Percentiles rank a stretch among this genome's conserved stretches.
Evolutionary conservation across 2,329 filamentous ascomycete genomes (phyloP).

Genomic region (Periconia sp.): DNA sequence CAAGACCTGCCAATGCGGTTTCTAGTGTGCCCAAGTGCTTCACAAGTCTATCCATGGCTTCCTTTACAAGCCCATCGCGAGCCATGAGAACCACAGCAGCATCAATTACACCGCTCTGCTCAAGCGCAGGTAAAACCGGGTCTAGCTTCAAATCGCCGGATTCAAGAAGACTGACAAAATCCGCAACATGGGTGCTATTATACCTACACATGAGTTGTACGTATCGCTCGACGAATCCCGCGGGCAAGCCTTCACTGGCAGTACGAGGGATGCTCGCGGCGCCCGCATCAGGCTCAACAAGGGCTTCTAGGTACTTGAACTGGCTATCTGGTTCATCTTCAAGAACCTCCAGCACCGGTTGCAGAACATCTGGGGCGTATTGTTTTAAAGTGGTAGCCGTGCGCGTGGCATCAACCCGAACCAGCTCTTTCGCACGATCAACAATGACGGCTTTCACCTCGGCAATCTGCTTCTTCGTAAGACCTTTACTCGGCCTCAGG

Average conservation of each 20-base stretch:
- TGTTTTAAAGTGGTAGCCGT: constrained; percentile 67
- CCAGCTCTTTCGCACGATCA: constrained; percentile 65
- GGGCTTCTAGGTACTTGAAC: constrained; percentile 72
- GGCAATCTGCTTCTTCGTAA: constrained; percentile 69
- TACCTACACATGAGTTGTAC: constrained; percentile 89
- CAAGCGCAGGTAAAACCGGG: constrained; percentile 80
- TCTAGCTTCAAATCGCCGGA: constrained; percentile 78
- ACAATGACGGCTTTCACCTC: constrained; percentile 71
- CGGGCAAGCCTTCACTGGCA: constrained; percentile 38
- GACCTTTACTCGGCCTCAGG: constrained; percentile 63
- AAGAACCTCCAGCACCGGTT: constrained; percentile 64
- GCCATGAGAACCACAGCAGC: constrained; percentile 90
- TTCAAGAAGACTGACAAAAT: constrained; percentile 77
- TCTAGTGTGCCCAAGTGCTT: constrained; percentile 79
- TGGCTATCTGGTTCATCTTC: constrained; percentile 65
- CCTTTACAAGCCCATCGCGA: constrained; percentile 77
- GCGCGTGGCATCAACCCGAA: constrained; percentile 65
- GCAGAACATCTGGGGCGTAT: constrained; percentile 66
- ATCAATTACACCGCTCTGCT: constrained; percentile 86
- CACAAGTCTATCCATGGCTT: constrained; percentile 84
- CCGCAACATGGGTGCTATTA: constrained; percentile 77
- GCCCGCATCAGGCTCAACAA: constrained; percentile 65
- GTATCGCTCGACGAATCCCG: constrained; percentile 76
- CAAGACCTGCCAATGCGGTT: constrained; percentile 72
- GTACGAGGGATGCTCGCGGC: constrained; percentile 25